Conservation (phyloP, 2,329 filamentous ascomycete genomes). For the Aureobasidium mangrovei region DNA sequence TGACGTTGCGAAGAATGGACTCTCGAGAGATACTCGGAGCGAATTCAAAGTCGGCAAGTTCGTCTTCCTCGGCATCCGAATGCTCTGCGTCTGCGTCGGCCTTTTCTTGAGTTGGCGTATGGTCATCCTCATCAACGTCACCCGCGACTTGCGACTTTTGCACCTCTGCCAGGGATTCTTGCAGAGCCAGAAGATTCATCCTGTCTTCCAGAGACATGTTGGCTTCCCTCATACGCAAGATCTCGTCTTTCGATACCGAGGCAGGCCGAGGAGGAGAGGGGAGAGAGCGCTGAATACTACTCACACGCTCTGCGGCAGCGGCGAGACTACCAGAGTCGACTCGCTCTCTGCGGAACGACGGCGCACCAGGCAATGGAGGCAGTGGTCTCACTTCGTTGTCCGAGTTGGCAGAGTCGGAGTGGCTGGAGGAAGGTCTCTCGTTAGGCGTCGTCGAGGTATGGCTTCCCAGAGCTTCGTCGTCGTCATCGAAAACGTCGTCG, state of each 20-base stretch:
- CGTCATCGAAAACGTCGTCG: constrained; percentile 56
- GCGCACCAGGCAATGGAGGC: constrained; percentile 73
- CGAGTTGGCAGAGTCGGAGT: constrained; percentile 65
- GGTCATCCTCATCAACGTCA: constrained; percentile 18
- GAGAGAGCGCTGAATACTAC: constrained; percentile 57
- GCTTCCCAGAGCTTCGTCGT: constrained; percentile 32
- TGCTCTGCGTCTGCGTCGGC: constrained; percentile 26
- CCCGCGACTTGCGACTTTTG: background rate
- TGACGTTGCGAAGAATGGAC: constrained; percentile 82
- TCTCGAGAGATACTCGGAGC: constrained; percentile 81
- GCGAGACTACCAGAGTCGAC: constrained; percentile 53
- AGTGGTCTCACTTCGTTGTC: constrained; percentile 77
- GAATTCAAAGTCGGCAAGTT: constrained; percentile 27
- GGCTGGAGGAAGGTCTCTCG: constrained; percentile 48
- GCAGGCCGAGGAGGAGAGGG: constrained; percentile 64
- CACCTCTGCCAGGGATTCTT: constrained; percentile 14
- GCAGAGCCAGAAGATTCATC: constrained; percentile 67
- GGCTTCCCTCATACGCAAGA: constrained; percentile 63
- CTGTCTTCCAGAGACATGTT: constrained; percentile 76
- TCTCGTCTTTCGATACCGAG: constrained; percentile 63
- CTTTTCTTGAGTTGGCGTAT: constrained; percentile 18
- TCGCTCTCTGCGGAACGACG: constrained; percentile 45
- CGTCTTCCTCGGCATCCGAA: constrained; percentile 22
- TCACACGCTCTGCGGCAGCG: constrained; percentile 63
- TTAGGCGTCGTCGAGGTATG: constrained; percentile 44